A percentile compares a stretch with the other conserved stretches of the same genome.
Conservation (phyloP, 371 early-diverging fungal species). For the Dichotomocladium elegans region DNA sequence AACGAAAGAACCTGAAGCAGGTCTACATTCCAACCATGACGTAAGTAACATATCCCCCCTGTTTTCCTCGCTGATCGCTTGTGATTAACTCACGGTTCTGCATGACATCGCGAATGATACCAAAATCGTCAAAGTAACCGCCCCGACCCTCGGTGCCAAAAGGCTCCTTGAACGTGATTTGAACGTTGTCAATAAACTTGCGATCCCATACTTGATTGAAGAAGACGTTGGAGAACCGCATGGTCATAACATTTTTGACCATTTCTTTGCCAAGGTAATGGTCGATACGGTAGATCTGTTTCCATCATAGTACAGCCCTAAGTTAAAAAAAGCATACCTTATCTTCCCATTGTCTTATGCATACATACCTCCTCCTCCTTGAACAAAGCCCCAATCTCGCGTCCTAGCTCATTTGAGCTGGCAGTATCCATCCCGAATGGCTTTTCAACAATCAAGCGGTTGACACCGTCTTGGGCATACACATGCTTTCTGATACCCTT, state of each 20-base stretch:
- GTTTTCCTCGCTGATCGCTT: too few species aligned
- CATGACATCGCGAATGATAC: slow-evolving; percentile 99
- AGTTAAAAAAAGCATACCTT: not conserved
- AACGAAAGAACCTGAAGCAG: slow-evolving; percentile 89
- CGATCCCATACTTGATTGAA: slow-evolving; percentile 93
- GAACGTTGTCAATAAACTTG: slow-evolving; percentile 87
- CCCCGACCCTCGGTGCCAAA: slow-evolving; percentile 98
- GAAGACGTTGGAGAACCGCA: slow-evolving; percentile 94
- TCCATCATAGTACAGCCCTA: not conserved
- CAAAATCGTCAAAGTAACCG: slow-evolving; percentile 99
- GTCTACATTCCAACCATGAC: too few species aligned
- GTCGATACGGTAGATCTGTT: slow-evolving; percentile 93
- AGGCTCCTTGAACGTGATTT: slow-evolving; percentile 98
- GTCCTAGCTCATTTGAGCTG: slow-evolving; percentile 65
- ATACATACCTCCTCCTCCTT: slow-evolving; percentile 70
- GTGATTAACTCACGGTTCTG: slow-evolving; percentile 92
- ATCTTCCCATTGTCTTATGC: not conserved
- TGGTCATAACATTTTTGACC: slow-evolving; percentile 95
- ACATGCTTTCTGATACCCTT: slow-evolving; percentile 67
- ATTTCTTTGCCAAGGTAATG: slow-evolving; percentile 99
- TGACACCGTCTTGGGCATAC: slow-evolving; percentile 60
- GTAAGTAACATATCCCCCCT: too few species aligned
- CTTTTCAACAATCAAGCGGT: slow-evolving; percentile 93
- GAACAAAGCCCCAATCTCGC: slow-evolving; percentile 71
- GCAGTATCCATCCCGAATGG: slow-evolving; percentile 95